Conservation (phyloP, 768 basidiomycete species). For the Mycena capillaripes region DNA sequence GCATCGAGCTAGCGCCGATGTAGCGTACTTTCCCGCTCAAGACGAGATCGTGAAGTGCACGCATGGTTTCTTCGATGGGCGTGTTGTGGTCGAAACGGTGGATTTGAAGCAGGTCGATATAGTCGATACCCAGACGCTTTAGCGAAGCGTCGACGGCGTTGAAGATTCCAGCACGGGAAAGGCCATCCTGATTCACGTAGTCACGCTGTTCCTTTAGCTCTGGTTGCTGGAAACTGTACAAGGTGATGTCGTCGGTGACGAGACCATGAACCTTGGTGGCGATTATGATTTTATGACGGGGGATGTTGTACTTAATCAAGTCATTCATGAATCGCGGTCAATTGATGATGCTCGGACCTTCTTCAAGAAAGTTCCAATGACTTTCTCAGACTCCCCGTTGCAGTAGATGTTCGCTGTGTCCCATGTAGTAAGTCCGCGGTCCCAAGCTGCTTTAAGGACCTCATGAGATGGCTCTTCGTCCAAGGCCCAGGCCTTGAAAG, state of each 20-base stretch:
- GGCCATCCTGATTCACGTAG: conserved; percentile 42
- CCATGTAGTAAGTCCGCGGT: conserved; percentile 50
- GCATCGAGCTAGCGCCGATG: conserved; percentile 64
- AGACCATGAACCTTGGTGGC: conserved; percentile 40
- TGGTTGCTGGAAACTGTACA: neutral
- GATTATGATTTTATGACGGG: conserved; percentile 37
- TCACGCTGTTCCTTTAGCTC: conserved; percentile 23
- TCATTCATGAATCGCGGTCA: neutral
- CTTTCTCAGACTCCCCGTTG: conserved; percentile 54
- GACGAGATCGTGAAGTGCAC: conserved; percentile 61
- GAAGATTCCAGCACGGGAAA: conserved; percentile 49
- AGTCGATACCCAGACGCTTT: conserved; percentile 42
- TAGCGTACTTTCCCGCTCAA: conserved; percentile 57
- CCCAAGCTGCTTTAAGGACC: conserved; percentile 63
- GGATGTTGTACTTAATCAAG: conserved; percentile 41
- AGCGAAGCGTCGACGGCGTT: conserved; percentile 51
- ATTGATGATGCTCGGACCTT: conserved; percentile 38
- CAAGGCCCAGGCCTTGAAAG: conserved; percentile 60
- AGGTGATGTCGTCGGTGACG: conserved; percentile 19
- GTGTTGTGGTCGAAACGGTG: conserved; percentile 54
- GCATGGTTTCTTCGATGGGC: conserved; percentile 59
- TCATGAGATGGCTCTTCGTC: conserved; percentile 58
- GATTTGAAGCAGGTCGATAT: conserved; percentile 57
- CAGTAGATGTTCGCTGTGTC: conserved; percentile 54
- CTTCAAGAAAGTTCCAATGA: conserved; percentile 55